A percentile compares a stretch with the other conserved stretches of the same genome.
These are phyloP conservation scores for Aspergillus sp. DNA, from an alignment of 2,329 filamentous ascomycete species.

Conservation along the genomic window DNA sequence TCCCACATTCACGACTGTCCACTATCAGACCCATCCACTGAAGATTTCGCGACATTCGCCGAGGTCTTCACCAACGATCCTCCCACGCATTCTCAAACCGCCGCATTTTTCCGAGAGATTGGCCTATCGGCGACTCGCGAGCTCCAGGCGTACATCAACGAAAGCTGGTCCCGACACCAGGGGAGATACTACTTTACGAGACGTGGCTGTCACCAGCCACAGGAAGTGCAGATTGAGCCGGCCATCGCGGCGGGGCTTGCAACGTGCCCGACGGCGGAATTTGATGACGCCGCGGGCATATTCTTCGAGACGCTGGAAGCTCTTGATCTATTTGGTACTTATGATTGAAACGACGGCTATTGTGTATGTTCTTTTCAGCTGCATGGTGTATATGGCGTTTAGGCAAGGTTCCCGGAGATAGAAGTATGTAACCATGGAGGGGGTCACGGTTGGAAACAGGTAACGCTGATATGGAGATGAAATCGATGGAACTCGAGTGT, in stretches of 20 bases:
- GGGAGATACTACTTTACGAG: constrained; percentile 47
- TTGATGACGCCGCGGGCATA: constrained; percentile 19
- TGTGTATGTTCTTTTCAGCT: neutral
- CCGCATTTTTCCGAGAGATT: constrained; percentile 21
- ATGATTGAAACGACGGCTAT: neutral
- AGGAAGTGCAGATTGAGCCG: constrained; percentile 43
- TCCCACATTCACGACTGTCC: constrained; percentile 23
- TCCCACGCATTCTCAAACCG: constrained; percentile 2
- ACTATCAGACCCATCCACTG: constrained; percentile 5
- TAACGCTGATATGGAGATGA: too few species aligned
- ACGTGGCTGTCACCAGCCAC: constrained; percentile 42
- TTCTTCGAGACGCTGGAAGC: constrained; percentile 11
- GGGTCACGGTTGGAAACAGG: too few species aligned
- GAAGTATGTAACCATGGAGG: neutral
- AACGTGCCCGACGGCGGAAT: constrained; percentile 15
- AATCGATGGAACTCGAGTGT: too few species aligned
- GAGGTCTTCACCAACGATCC: neutral
- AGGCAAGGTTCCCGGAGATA: neutral
- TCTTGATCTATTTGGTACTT: constrained; percentile 14
- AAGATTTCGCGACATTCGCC: neutral
- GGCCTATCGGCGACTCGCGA: constrained; percentile 39
- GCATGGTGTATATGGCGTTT: too few species aligned
- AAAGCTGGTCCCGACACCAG: constrained; percentile 47
- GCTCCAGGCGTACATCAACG: constrained; percentile 42
- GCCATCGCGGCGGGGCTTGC: constrained; percentile 19